Percentiles rank a stretch among this genome's conserved stretches.
Evolutionary conservation across 441 rosid species (phyloP).

Genomic region (Corymbia calophylla): DNA sequence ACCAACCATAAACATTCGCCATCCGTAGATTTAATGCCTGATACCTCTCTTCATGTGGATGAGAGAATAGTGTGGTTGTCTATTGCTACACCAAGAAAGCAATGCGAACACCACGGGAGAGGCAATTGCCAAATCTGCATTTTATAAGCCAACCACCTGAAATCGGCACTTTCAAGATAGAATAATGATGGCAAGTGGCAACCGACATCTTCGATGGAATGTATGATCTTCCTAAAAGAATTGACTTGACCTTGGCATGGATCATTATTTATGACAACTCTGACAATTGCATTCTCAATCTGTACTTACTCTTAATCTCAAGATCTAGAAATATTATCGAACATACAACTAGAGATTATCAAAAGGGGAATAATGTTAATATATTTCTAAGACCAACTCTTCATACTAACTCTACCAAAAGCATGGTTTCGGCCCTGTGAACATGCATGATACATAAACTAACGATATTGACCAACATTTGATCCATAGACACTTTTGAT

Average conservation of each 20-base stretch:
- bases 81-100: constrained; percentile 98
- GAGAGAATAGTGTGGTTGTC: constrained; percentile 66
- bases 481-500: not conserved
- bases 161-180: constrained; percentile 80
- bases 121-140: constrained; percentile 93
- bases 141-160: constrained; percentile 96
- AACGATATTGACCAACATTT: not conserved
- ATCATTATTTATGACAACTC: not conserved
- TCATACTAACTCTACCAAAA: not conserved
- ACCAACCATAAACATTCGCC: constrained; percentile 91
- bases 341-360: not conserved
- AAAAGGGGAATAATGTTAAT: not conserved
- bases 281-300: not conserved
- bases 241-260: constrained; percentile 6
- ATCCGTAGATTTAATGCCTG: constrained; percentile 65
- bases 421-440: not conserved
- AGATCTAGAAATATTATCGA: not conserved
- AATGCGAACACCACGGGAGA: constrained; percentile 83
- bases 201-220: constrained; percentile 65
- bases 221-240: constrained; percentile 57
- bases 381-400: not conserved
- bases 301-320: not conserved
- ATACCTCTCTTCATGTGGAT: constrained; percentile 88
- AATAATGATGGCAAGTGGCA: constrained; percentile 63
- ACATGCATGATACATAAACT: not conserved